Evolutionary conservation across 2,329 filamentous ascomycete species (phyloP), one percentile per base, ranked within the genome.

Genomic region (Pyricularia pennisetigena): DNA sequence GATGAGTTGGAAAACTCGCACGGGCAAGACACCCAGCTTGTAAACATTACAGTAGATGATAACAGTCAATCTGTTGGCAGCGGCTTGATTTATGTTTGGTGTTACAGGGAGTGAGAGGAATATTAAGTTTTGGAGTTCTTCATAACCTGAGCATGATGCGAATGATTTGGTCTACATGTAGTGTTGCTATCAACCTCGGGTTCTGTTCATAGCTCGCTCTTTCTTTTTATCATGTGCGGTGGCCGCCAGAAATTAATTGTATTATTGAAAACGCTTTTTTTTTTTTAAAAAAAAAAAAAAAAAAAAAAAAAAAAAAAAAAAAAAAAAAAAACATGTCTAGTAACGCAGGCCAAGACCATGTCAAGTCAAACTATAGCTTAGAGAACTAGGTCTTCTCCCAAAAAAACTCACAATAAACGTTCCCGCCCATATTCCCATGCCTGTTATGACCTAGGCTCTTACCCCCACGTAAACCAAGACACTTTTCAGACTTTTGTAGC

Each of bases 201-300:
- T 65, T 63, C 49, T 67, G 29, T 20, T 23, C 16, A 62, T 66
- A 41, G 35, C 16, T 14, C 12, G 2, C n/a, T 30, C 5, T 30
- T 35, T 35, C 35, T 61, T 61, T 29, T 66, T 29, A 20, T 23
- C 26, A 23, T 14, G n/a, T 65, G n/a, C 26, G 20, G 64, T 26
- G 30, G 24, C 64, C 64, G 29, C 30, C 30, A 23, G 30, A 14
- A 14, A 32, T 23, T 35, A n/a, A 24, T 26, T 49, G 64, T 3
- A 26, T 14, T n/a, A 14, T 41, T 59, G 49, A 28, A 5, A 64
- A 16, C n/a, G n/a, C 16, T 4, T n/a, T n/a, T n/a, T n/a, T n/a
- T n/a, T n/a, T n/a, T n/a, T n/a, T n/a, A n/a, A n/a, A n/a, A n/a
- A 64, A 49, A 67, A 62, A 64, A 16, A 59, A 20, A 64, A 24